Evolutionary conservation across 352 stramenopile species (phyloP).

Genomic region (Pythium folliculosum): DNA sequence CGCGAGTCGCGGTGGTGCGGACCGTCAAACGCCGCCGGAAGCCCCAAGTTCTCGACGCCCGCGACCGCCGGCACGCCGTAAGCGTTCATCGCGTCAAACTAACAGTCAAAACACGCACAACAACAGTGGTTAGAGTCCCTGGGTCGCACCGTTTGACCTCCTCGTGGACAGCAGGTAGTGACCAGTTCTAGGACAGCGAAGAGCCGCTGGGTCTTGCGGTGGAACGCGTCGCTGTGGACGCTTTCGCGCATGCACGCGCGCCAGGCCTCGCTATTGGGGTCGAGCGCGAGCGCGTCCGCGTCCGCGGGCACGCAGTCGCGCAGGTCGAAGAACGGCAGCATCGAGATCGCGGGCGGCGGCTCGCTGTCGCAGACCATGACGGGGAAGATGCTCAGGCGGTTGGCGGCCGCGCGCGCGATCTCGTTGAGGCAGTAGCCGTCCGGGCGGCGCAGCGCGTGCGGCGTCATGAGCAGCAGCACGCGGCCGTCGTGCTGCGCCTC

Average conservation of each 20-base stretch:
- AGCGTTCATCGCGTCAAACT: constrained; percentile 70
- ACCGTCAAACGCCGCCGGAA: constrained; percentile 45
- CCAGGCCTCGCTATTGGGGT: constrained; percentile 44
- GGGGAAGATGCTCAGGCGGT: constrained; percentile 70
- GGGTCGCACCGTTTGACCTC: no score
- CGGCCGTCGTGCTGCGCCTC: constrained; percentile 70
- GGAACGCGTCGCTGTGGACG: constrained; percentile 42
- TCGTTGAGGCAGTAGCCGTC: constrained; percentile 84
- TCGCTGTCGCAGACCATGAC: constrained; percentile 68
- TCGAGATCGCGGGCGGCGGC: constrained; percentile 61
- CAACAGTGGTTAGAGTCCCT: no score
- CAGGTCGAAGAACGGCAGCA: constrained; percentile 79
- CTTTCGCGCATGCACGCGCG: constrained; percentile 36
- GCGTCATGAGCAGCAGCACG: constrained; percentile 79
- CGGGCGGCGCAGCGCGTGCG: constrained; percentile 65
- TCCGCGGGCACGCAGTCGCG: constrained; percentile 60
- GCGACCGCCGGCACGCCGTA: constrained; percentile 66
- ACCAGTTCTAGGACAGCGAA: constrained; percentile 70
- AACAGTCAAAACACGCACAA: neutral
- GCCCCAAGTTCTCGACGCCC: constrained; percentile 53
- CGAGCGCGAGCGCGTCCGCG: constrained; percentile 28
- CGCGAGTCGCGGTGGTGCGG: constrained; percentile 36
- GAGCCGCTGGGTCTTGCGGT: constrained; percentile 52
- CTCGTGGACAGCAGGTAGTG: no score
- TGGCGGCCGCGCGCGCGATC: constrained; percentile 59